These are phyloP conservation scores for Penicillium sp. DNA, from an alignment of 2,329 filamentous ascomycete genomes.

Conservation along the genomic window DNA sequence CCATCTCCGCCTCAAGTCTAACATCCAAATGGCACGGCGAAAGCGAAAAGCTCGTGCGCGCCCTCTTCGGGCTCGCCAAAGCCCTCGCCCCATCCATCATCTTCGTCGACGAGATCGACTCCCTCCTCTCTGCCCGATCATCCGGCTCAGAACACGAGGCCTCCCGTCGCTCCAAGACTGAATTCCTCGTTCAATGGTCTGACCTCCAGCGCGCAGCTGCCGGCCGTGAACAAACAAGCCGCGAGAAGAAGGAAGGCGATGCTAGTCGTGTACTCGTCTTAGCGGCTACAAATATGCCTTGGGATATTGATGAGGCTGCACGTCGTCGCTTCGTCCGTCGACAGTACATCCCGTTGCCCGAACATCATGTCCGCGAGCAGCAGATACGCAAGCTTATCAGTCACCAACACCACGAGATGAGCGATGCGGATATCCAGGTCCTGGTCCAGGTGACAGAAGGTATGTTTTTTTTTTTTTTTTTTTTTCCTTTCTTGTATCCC, in stretches of 20 bases:
- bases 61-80: constrained; percentile 87
- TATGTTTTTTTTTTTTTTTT: constrained; percentile 38
- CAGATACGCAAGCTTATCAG: constrained; percentile 78
- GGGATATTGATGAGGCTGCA: constrained; percentile 97
- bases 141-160: constrained; percentile 83
- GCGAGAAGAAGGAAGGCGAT: constrained; percentile 72
- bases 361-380: constrained; percentile 73
- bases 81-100: constrained; percentile 90
- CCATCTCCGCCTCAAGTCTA: constrained; percentile 88
- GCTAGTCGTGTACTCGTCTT: constrained; percentile 86
- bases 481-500: no score
- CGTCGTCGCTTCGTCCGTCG: constrained; percentile 84
- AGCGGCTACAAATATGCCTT: constrained; percentile 92
- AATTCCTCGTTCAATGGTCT: constrained; percentile 97
- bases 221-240: constrained; percentile 65
- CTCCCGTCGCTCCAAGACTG: constrained; percentile 90
- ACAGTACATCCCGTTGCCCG: constrained; percentile 94
- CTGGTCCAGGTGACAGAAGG: constrained; percentile 83
- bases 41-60: constrained; percentile 92
- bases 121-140: constrained; percentile 78
- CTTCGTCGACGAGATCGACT: constrained; percentile 98
- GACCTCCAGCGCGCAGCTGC: constrained; percentile 89
- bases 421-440: constrained; percentile 66
- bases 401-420: constrained; percentile 82
- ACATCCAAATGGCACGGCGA: constrained; percentile 97